These are phyloP conservation scores for Penicillium malachiteum DNA, from an alignment of 495 filamentous ascomycete genomes.

Conservation along the genomic window DNA sequence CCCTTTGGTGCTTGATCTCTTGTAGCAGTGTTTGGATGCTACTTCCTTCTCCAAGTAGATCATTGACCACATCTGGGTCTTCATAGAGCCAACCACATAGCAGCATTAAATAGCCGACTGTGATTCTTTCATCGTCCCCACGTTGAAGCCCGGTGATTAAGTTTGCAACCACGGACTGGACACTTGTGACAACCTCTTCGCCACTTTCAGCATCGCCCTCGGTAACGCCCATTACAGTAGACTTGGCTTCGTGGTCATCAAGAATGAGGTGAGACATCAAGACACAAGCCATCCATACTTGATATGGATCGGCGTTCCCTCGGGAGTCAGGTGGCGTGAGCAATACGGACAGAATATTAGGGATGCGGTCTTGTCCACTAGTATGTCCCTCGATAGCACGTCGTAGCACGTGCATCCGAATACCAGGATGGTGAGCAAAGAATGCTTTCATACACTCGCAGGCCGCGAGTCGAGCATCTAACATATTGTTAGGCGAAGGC, in stretches of 20 bases:
- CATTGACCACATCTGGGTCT: conserved; percentile 85
- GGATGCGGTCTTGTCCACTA: conserved; percentile 74
- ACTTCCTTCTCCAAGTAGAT: conserved; percentile 93
- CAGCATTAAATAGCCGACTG: conserved; percentile 86
- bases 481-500: conserved; percentile 59
- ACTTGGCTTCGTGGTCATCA: conserved; percentile 78
- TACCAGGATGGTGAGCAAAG: conserved; percentile 73
- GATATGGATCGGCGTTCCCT: conserved; percentile 76
- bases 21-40: conserved; percentile 83
- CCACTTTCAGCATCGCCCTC: conserved; percentile 89
- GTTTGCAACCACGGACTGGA: conserved; percentile 81
- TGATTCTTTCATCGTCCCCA: conserved; percentile 75
- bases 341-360: conserved; percentile 87
- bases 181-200: conserved; percentile 93
- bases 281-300: conserved; percentile 88
- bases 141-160: conserved; percentile 73
- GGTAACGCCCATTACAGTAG: conserved; percentile 72
- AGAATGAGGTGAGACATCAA: conserved; percentile 86
- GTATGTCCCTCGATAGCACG: conserved; percentile 87
- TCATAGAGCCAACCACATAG: conserved; percentile 94
- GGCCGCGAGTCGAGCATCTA: conserved; percentile 80
- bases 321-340: conserved; percentile 59
- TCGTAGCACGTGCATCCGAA: conserved; percentile 78
- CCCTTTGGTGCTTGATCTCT: conserved; percentile 60
- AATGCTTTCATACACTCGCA: conserved; percentile 92